Evolutionary conservation across 2,329 filamentous ascomycete genomes (phyloP), one percentile per base, ranked within the genome.

Genomic region (Penicillium glabrum): DNA sequence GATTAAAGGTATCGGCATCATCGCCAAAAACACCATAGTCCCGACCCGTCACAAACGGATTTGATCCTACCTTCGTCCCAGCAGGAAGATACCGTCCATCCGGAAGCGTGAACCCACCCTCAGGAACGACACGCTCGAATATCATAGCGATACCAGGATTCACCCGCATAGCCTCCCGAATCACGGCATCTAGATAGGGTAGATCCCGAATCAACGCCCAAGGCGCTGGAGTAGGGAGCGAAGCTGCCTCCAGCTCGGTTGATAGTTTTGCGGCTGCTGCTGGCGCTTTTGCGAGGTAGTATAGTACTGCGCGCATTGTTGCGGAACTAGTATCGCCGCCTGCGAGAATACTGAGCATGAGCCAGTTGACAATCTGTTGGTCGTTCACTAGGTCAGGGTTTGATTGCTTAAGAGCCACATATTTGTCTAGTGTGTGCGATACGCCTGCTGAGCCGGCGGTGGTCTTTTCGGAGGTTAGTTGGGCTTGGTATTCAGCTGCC

Each of bases 141-240:
- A 77, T 65, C 63, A 83, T 75, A 10, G 74, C 77, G 2, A 83
- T 72, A 3, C 73, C 75, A 1, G 82, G 81, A 59, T 83, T 80
- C 16, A 82, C 67, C 3, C 82, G 76, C 59, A 80, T 67, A 1
- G 78, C 72, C 66, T 86, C 84, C 21, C 77, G 79, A 14, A 85
- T 74, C 2, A 82, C 77, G 3, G 82, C 82, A 44, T 80, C 74
- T 10, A 85, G 75, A 63, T 83, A 83, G 0, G 68, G 66, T 1
- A 69, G 51, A 9, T 55, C 52, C 8, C 61, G 60, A 19, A 68
- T 61, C 0, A 56, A 29, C 24, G 61, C 62, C 57, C 60, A 72
- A 11, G 59, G 58, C 1, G 60, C 61, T 3, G 60, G 60, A 1
- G 61, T 54, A 19, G 53, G 53, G 5, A 70, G 46, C 23, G 48